Evolutionary conservation across 2,329 filamentous ascomycete genomes (phyloP).

Genomic region (Calonectria multiphialidica): DNA sequence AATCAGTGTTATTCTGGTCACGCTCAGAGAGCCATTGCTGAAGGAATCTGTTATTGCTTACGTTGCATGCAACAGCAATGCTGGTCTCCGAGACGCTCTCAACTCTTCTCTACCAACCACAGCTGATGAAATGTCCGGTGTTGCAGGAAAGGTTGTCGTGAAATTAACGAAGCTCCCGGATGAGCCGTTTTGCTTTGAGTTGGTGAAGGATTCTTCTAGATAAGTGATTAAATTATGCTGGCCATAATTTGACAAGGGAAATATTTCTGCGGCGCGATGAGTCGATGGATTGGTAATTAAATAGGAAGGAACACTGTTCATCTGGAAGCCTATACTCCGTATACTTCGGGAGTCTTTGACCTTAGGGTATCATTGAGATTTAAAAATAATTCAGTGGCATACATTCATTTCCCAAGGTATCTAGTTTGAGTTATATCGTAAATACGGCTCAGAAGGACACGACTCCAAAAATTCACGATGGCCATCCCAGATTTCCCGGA

Average conservation of each 20-base stretch:
- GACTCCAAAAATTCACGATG: background rate
- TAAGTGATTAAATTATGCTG: too few relatives aligned
- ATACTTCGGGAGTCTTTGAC: too few relatives aligned
- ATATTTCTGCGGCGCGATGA: too few relatives aligned
- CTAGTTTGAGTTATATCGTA: background rate
- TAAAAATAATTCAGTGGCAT: background rate
- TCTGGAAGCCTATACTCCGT: too few relatives aligned
- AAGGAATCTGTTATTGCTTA: slow-evolving; percentile 17
- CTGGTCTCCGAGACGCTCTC: background rate
- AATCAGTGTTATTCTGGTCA: background rate
- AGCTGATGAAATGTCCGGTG: background rate
- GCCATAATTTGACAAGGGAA: background rate
- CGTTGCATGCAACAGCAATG: background rate
- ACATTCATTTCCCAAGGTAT: background rate
- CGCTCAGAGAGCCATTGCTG: background rate
- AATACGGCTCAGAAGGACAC: background rate
- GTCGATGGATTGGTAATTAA: too few relatives aligned
- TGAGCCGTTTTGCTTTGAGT: background rate
- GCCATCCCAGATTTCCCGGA: background rate
- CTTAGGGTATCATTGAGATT: too few relatives aligned
- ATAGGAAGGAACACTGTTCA: too few relatives aligned
- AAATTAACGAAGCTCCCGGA: background rate
- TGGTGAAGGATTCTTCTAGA: background rate
- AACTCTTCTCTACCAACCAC: background rate
- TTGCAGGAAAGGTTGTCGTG: background rate